Evolutionary conservation across 768 basidiomycete species (phyloP), one percentile per base, ranked within the genome.

Genomic region (Gelatoporia subvermispora): DNA sequence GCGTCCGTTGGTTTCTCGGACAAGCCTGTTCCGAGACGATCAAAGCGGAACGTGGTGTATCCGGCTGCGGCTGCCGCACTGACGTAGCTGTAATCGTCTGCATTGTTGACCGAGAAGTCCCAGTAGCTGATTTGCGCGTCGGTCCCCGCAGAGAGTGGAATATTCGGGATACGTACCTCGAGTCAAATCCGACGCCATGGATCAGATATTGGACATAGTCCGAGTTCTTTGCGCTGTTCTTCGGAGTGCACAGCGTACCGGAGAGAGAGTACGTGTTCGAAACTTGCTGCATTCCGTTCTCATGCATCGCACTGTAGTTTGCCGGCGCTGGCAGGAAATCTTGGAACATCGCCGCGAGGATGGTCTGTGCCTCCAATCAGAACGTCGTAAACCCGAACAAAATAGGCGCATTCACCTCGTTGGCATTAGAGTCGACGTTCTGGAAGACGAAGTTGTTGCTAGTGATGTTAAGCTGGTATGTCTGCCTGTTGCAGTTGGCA

Each of bases 171-270:
- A 24, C 52, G n/a, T 10, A 52, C 50, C 54, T 47, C 3, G 54
- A 50, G 35, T 55, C 54, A 41, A 47, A 55, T 20, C 49, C 51
- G 20, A 58, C 41, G 17, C 54, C 51, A 35, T 55, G 54, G 18
- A 58, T 47, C 23, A 58, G 51, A 11, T 37, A 38, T 38, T 58
- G 57, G 21, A 55, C 41, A 10, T 50, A n/a, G 18, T 39, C 41
- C 9, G 35, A 35, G 40, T 58, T 41, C 34, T 52, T 50, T 15
- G 56, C 41, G 31, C 45, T 45, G 21, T 41, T 37, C 34, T 51
- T 48, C 16, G 54, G 57, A 17, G 39, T 31, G 37, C 54, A 58
- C n/a, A 58, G 48, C n/a, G 48, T 55, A 5, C 54, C 54, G n/a
- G 51, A 58, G 9, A 58, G 45, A 8, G 41, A 34, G 42, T 52